Conservation (phyloP, 1,139 yeast genomes). For the Citeromyces hawaiiensis region DNA sequence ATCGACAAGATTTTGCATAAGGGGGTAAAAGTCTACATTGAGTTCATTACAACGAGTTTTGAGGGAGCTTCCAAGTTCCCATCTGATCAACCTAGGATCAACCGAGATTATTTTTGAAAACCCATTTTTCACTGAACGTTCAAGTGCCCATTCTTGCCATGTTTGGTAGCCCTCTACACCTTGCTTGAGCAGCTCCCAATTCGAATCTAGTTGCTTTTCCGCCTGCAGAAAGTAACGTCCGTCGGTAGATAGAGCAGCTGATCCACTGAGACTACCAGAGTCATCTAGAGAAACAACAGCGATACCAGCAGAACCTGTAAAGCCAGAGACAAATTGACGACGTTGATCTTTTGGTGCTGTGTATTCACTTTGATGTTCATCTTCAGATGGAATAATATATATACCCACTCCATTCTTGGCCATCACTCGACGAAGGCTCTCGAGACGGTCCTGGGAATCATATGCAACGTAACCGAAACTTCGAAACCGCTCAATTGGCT, state of each 20-base stretch:
- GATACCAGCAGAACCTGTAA: conserved; percentile 46
- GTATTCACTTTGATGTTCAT: conserved; percentile 44
- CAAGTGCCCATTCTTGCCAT: conserved; percentile 43
- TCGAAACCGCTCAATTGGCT: background rate
- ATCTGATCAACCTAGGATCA: conserved; percentile 22
- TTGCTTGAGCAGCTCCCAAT: conserved; percentile 40
- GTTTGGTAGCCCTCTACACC: conserved; percentile 30
- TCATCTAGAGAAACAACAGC: conserved; percentile 31
- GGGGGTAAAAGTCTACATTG: conserved; percentile 26
- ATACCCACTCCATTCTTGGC: conserved; percentile 20
- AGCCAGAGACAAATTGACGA: conserved; percentile 35
- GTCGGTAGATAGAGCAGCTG: conserved; percentile 41
- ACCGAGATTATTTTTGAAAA: conserved; percentile 12
- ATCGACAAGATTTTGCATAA: conserved; percentile 31
- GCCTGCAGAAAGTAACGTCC: conserved; percentile 47
- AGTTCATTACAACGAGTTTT: conserved; percentile 18
- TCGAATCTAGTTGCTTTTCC: conserved; percentile 35
- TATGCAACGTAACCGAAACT: background rate
- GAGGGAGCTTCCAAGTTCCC: conserved; percentile 11
- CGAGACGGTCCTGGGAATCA: background rate
- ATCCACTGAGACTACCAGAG: conserved; percentile 14
- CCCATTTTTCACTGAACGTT: conserved; percentile 22
- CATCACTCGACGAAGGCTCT: background rate
- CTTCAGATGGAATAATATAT: conserved; percentile 45
- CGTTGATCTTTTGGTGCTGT: conserved; percentile 37